Evolutionary conservation across 208 protist species (phyloP).

Genomic region (Naegleria lovaniensis): DNA sequence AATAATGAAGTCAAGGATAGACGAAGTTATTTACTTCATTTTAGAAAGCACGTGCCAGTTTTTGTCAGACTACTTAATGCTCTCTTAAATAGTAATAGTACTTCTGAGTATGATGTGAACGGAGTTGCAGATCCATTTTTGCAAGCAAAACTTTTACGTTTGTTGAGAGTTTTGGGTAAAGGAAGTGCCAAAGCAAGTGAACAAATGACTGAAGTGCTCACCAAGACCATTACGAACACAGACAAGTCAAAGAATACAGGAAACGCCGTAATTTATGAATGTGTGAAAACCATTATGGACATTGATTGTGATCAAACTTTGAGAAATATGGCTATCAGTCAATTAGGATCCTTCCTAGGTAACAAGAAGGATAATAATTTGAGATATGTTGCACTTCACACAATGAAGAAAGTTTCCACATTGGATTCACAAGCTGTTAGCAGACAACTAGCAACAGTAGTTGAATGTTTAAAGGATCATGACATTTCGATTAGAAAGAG

Average conservation of each 20-base stretch:
- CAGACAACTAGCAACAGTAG: slow-evolving; percentile 79
- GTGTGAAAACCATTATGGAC: slow-evolving; percentile 91
- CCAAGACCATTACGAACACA: slow-evolving; percentile 95
- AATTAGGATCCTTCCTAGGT: slow-evolving; percentile 92
- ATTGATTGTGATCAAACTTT: slow-evolving; percentile 83
- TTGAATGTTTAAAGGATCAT: slow-evolving; percentile 89
- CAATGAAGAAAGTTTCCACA: slow-evolving; percentile 75
- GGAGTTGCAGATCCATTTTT: slow-evolving; percentile 96
- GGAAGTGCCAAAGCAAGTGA: slow-evolving; percentile 82
- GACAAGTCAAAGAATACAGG: slow-evolving; percentile 87
- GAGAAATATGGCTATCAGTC: slow-evolving; percentile 90
- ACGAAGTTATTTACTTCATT: slow-evolving; percentile 33
- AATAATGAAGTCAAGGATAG: neutral
- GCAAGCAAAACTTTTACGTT: slow-evolving; percentile 87
- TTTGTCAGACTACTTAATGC: slow-evolving; percentile 87
- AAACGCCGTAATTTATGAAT: slow-evolving; percentile 96
- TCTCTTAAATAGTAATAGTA: slow-evolving; percentile 81
- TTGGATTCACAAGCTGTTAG: slow-evolving; percentile 79
- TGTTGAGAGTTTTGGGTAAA: slow-evolving; percentile 88
- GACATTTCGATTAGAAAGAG: slow-evolving; percentile 92
- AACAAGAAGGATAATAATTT: slow-evolving; percentile 95
- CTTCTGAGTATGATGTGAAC: slow-evolving; percentile 85
- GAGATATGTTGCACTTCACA: slow-evolving; percentile 90
- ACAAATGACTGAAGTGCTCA: slow-evolving; percentile 92
- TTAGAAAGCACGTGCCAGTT: slow-evolving; percentile 70